phyloP scores from a whole-genome alignment of 1,284 basidiomycete genomes.

The Cystobasidium sp. region DNA sequence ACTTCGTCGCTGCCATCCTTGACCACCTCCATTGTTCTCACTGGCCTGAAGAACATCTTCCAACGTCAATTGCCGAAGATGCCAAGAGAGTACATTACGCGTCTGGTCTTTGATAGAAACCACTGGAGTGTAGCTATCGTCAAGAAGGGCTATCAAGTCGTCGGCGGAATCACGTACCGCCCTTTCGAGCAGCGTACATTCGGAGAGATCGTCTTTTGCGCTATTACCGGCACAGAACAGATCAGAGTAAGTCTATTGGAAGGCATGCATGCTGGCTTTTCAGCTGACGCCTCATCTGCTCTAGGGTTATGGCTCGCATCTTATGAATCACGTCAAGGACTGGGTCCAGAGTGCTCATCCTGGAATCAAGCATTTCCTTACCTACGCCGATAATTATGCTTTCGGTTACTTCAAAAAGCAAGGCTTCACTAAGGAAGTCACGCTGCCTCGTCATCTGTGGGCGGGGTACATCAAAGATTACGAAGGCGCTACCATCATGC shows the following conservation, averaged over 20 bases:
- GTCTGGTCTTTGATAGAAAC: conserved; percentile 90
- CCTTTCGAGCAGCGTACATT: conserved; percentile 94
- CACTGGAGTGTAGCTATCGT: conserved; percentile 93
- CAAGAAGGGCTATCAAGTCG: conserved; percentile 92
- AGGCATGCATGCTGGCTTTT: too few relatives aligned
- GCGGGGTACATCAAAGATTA: conserved; percentile 99
- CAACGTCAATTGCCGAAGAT: conserved; percentile 98
- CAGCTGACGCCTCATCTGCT: neutral
- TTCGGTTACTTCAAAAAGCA: conserved; percentile 48
- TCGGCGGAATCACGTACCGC: conserved; percentile 96
- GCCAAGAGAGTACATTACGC: conserved; percentile 97
- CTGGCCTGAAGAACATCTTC: conserved; percentile 94
- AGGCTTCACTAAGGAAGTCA: conserved; percentile 97
- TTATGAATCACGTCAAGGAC: conserved; percentile 99
- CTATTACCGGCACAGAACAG: conserved; percentile 94
- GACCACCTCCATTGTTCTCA: conserved; percentile 74
- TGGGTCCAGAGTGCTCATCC: conserved; percentile 80
- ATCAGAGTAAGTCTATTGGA: conserved; percentile 71
- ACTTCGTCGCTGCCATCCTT: conserved; percentile 75
- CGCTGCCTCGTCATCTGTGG: conserved; percentile 86
- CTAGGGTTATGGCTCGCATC: conserved; percentile 94
- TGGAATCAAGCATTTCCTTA: conserved; percentile 89
- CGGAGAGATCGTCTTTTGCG: conserved; percentile 99
- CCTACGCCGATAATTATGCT: conserved; percentile 91
- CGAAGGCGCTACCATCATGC: conserved; percentile 99